Evolutionary conservation across 2,329 filamentous ascomycete species (phyloP), one percentile per base, ranked within the genome.

Genomic region (Aspergillus viridinutans): DNA sequence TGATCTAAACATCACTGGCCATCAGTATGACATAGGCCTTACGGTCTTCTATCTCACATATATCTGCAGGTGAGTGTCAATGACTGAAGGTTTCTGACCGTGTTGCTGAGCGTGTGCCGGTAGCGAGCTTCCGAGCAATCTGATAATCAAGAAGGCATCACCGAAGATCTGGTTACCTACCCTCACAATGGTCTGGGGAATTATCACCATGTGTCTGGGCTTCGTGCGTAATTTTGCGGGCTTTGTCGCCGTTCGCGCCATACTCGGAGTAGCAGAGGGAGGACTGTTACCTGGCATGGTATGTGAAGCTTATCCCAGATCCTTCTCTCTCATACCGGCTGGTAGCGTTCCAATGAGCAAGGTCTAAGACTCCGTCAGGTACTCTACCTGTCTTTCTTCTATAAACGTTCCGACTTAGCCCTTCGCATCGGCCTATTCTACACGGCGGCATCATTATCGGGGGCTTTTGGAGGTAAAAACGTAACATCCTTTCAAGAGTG

Each of bases 391-490:
- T 86, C 85, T 0, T 77, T 79, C 6, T 81, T 89, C 60, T 86
- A 88, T 64, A 81, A 78, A 20, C 76, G 85, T 21, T 76, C 79
- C 1, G 84, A 88, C 61, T 74, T 88, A 59, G 83, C 84, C 0
- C 69, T 87, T 40, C 78, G 86, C 4, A 86, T 89, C 51, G 86
- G 85, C 29, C 74, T 89, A 5, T 88, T 89, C 65, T 89, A 88
- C 67, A 87, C 85, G 0, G 84, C 85, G 1, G 85, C 85, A 0
- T 86, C 85, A 1, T 71, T 89, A 4, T 86, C 84, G 0, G 85
- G 85, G 2, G 85, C 85, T 1, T 88, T 87, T 66, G 84, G 84
- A 28, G 85, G 81, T 73, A 64, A 17, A 17, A 38, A 1, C 5
- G 3, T n/a, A 17, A 7, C 14, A 38, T n/a, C 5, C 12, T 17